Evolutionary conservation across 2,329 filamentous ascomycete species (phyloP), one percentile per base, ranked within the genome.

Genomic region (Purpureocillium lavendulum): DNA sequence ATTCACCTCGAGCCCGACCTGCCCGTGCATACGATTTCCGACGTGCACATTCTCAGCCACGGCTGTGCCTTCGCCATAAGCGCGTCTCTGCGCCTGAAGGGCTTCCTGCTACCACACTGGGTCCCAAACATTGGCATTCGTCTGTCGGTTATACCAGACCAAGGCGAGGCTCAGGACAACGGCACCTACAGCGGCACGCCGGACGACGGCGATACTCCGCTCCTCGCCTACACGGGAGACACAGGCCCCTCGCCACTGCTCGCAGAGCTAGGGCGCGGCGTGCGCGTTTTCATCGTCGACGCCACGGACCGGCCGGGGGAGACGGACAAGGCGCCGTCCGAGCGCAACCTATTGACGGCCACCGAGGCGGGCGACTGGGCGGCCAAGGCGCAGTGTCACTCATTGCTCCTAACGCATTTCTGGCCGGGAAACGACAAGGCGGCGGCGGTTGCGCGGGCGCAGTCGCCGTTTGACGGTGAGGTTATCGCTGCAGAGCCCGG

Each of bases 111-210:
- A 13, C 36, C 36, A 15, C 36, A 38, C 18, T 29, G 18, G 10
- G 36, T 38, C 7, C 24, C 24, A 6, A 38, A 38, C 18, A 38
- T 38, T n/a, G 36, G 36, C 36, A 15, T 38, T 4, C n/a, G 36
- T 21, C 15, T 38, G 14, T n/a, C 15, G 4, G 11, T 30, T 5
- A 5, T 26, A 5, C 21, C 21, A 5, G 21, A 26, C 8, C 6
- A 30, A 4, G 14, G 24, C 9, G n/a, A 38, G 4, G 36, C 9
- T 10, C 21, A 26, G 21, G 21, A 10, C 21, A 26, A 26, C 21
- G 21, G 21, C 21, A 26, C 21, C 21, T 6, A 26, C 21, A 26
- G 21, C 21, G 10, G 21, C 21, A 26, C 21, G 6, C 10, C 21
- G 21, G 21, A 26, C 21, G 5, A 5, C 7, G 17, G 15, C 28